Evolutionary conservation across 208 protist species (phyloP), one percentile per base, ranked within the genome.

Genomic region (Acanthamoeba triangularis): DNA sequence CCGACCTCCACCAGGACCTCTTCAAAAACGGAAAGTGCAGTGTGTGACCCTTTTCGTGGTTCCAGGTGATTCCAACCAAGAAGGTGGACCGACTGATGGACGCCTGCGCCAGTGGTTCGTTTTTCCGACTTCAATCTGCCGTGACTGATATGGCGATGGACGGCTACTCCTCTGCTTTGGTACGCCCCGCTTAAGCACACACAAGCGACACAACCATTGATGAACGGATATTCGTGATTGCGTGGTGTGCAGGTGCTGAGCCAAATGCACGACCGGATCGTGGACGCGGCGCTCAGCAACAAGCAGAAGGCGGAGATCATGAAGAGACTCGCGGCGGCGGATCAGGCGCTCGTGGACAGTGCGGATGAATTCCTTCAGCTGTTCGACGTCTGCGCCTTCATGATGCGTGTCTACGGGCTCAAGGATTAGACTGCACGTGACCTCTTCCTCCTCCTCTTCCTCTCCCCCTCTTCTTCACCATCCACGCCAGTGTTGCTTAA

Each of bases 311-410:
- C 95, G n/a, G 35, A 95, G 28, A 97, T 98, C 28, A 49, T 94
- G 33, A 95, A 97, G 65, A 63, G 96, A 59, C 69, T 98, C 37
- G 96, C 96, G 14, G 61, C 94, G 28, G 84, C 93, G 4, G 98
- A 99, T 92, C 98, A 98, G 88, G 84, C 93, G 20, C 80, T 99
- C 13, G 63, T 97, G 16, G 98, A 99, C 96, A 98, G 98, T 30
- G 98, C 98, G 25, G 97, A 98, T 85, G 98, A 99, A 61, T 97
- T 97, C 61, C 94, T 99, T 6, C 98, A 99, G 94, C 61, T 99
- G 54, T 90, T 99, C 11, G 95, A 97, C 30, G 52, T 95, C 28
- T 91, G 85, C 56, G 59, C 85, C 33, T 91, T 72, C 59, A 74
- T 91, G 85, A 69, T 69, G 56, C 47, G 56, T 0, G 85, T 91